These are phyloP conservation scores for Phytophthora citricola DNA, from an alignment of 352 stramenopile genomes.

Conservation along the genomic window DNA sequence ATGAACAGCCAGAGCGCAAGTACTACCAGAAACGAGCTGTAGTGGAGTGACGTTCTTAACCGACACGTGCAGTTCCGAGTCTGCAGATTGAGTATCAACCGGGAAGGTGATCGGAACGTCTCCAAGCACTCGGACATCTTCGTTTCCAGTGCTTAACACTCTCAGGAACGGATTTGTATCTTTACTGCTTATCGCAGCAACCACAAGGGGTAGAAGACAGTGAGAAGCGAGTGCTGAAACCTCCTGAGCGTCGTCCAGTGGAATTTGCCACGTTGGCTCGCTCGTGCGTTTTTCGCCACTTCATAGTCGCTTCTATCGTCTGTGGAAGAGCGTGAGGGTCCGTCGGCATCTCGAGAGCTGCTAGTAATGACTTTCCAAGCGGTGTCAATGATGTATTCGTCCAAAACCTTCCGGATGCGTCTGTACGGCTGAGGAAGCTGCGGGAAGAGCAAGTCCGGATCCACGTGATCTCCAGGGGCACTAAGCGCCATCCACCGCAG, in stretches of 20 bases:
- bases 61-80: constrained; percentile 7
- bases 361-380: constrained; percentile 55
- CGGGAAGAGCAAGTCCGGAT: constrained; percentile 67
- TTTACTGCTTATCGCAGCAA: constrained; percentile 12
- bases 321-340: constrained; percentile 13
- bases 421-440: constrained; percentile 76
- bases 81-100: constrained; percentile 4
- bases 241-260: constrained; percentile 10
- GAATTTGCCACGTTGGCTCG: constrained; percentile 29
- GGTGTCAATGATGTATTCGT: constrained; percentile 65
- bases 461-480: constrained; percentile 57
- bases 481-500: constrained; percentile 65
- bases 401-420: constrained; percentile 67
- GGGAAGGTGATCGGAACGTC: constrained; percentile 20
- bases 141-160: constrained; percentile 4
- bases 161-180: constrained; percentile 1
- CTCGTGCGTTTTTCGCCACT: constrained; percentile 50
- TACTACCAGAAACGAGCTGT: constrained; percentile 14
- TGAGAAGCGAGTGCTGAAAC: constrained; percentile 23
- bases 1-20: constrained; percentile 30
- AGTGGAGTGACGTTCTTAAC: constrained; percentile 26
- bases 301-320: constrained; percentile 50
- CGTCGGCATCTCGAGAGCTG: background rate
- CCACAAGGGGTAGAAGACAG: constrained; percentile 20
- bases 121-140: background rate